Evolutionary conservation across 2,329 filamentous ascomycete species (phyloP).

Genomic region (Fusarium zealandicum): DNA sequence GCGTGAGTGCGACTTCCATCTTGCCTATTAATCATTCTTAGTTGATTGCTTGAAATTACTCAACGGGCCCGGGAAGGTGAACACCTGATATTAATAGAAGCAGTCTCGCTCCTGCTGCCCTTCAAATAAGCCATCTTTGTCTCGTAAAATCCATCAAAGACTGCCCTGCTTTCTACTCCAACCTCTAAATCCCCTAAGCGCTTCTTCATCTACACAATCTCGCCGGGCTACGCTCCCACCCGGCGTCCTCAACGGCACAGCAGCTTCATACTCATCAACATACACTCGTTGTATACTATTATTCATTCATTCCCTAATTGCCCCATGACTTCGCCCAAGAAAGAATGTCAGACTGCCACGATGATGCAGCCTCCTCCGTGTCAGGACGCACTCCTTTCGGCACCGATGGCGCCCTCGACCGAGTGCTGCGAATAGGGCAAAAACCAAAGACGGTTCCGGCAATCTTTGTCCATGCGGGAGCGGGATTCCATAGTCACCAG

Average conservation of each 20-base stretch:
- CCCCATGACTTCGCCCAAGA: constrained; percentile 37
- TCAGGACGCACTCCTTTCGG: constrained; percentile 56
- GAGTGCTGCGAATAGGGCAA: constrained; percentile 47
- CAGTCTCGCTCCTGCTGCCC: background rate
- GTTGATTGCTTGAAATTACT: background rate
- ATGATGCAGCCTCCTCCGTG: constrained; percentile 50
- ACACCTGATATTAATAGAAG: background rate
- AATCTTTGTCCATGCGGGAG: constrained; percentile 95
- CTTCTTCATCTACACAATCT: constrained; percentile 12
- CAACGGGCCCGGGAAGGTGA: background rate
- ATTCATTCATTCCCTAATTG: constrained; percentile 2
- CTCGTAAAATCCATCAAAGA: background rate
- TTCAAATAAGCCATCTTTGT: background rate
- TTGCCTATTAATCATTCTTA: background rate
- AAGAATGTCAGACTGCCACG: constrained; percentile 44
- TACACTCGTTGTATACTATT: background rate
- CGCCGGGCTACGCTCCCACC: background rate
- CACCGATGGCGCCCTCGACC: constrained; percentile 53
- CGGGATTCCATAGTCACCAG: constrained; percentile 87
- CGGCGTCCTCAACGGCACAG: background rate
- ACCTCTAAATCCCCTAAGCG: constrained; percentile 9
- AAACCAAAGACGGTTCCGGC: constrained; percentile 61
- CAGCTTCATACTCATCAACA: background rate
- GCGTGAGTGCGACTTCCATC: background rate
- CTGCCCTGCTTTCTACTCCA: background rate